A percentile compares a stretch with the other conserved stretches of the same genome.
These are phyloP conservation scores for Clarireedia monteithiana DNA, from an alignment of 2,329 filamentous ascomycete genomes.

Conservation along the genomic window DNA sequence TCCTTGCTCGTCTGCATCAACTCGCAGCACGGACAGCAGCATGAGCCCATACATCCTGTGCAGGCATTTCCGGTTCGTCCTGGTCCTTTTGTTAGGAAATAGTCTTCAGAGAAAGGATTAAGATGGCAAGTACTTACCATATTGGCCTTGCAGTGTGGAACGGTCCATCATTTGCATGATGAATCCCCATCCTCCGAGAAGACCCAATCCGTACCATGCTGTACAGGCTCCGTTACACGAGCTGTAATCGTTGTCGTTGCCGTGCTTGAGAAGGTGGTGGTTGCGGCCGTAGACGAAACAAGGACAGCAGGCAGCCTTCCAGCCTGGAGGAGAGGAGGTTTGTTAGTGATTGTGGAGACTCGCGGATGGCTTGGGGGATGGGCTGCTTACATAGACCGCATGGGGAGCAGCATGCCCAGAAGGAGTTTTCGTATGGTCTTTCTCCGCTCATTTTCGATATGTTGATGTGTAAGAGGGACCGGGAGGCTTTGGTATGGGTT, in stretches of 20 bases:
- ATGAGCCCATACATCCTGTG: neutral
- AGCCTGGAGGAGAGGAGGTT: neutral
- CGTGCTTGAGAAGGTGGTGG: conserved; percentile 4
- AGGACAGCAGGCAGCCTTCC: conserved; percentile 5
- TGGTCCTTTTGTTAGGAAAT: neutral
- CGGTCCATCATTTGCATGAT: conserved; percentile 7
- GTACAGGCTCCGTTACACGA: conserved; percentile 3
- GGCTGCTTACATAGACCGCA: neutral
- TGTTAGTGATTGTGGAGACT: neutral
- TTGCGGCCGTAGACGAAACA: conserved; percentile 9
- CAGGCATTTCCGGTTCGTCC: conserved; percentile 4
- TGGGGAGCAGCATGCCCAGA: conserved; percentile 5
- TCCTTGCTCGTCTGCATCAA: conserved; percentile 12
- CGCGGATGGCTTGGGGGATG: neutral
- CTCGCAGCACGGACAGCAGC: conserved; percentile 9
- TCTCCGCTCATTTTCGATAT: neutral
- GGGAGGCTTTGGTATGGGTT: no score
- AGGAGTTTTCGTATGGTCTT: conserved; percentile 2
- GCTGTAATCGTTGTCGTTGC: neutral
- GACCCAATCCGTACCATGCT: neutral
- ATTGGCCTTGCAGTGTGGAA: conserved; percentile 1
- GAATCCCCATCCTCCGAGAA: neutral
- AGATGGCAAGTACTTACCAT: neutral
- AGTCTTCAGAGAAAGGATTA: neutral
- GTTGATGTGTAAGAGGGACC: neutral